Base-by-base conservation (phyloP, 441 rosid species). In the Macaranga tanarius region DNA sequence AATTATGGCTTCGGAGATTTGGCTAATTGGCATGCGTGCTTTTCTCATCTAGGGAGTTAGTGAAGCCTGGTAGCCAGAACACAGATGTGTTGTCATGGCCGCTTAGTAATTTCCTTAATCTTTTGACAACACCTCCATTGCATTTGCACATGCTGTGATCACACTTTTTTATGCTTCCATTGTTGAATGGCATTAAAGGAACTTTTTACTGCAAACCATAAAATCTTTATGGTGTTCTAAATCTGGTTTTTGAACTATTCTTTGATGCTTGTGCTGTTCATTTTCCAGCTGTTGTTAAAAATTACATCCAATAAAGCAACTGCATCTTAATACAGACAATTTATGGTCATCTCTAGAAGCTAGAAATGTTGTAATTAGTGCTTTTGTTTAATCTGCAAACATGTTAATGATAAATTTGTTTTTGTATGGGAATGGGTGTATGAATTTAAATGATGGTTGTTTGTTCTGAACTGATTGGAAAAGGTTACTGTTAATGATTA, bases 21-120 rank as follows among this genome's bases (percentile, higher is more conserved):
- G 69, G 82, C 83, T 89, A 76, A 82, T 83, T 73, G 81, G 75
- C 80, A 76, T 65, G 50, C 54, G 65, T 69, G 80, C 77, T 80
- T 78, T 84, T 86, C 79, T 75, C 82, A 64, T 84, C 81, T 87
- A 83, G 84, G 83, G 82, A 77, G 72, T 81, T 83, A 86, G 89
- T 85, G 85, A 86, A 82, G 88, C 83, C 70, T 76, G 79, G 84
- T 86, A 77, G 80, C 83, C 75, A 73, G 84, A 81, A 77, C 76
- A 79, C 81, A 80, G 82, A 83, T 79, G 81, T 85, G 79, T 78
- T 79, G 58, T 78, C 85, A 79, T 85, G 82, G 79, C 75, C 48
- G n/a, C 79, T 79, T 85, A 84, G 87, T 88, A 82, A 86, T 83
- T 85, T 84, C 77, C 81, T 81, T 76, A 55, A 78, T 81, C 80